Evolutionary conservation across 331 rosid species (phyloP), one percentile per base, ranked within the genome.

Genomic region (Pyracantha coccinea): DNA sequence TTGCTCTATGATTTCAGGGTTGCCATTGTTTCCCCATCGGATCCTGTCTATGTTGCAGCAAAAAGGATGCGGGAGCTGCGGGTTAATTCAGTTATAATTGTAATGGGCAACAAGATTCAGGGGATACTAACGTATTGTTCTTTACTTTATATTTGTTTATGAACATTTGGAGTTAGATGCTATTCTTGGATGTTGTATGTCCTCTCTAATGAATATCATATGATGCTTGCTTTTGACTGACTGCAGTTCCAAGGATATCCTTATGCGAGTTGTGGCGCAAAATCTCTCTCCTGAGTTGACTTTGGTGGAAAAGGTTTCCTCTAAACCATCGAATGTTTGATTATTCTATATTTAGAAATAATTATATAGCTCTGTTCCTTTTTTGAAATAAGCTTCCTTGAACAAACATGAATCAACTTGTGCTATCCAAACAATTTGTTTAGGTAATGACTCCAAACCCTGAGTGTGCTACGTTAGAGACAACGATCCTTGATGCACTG

Each of bases 381-480:
- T 17, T 66, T 32, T 58, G 14, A 20, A 23, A 63, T 57, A 45
- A 60, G 38, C 17, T 35, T 72, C 68, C 55, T 24, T 24, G 44
- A 33, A 38, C 32, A 28, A 38, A 2, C 50, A 19, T 54, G 65
- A 54, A 29, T 7, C 29, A 53, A 72, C 28, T 24, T 29, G 31
- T 59, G 28, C 66, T 72, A 16, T 67, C 47, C 68, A 70, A 50
- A 64, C 73, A 69, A n/a, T 68, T 82, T 74, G 72, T 63, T 63
- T 75, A 94, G 97, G 97, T 94, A 67, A 94, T 94, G 99, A 94
- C 99, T 38, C 83, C 92, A 83, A 90, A 89, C 85, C 99, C 97
- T 16, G 97, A 90, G 78, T 92, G 97, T 87, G 93, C 96, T 31
- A 82, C 89, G 4, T 55, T 88, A 29, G 99, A 94, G 63, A 90